A percentile compares a stretch with the other conserved stretches of the same genome.
These are phyloP conservation scores for Aspergillus sp. DNA, from an alignment of 2,329 filamentous ascomycete species.

Conservation along the genomic window DNA sequence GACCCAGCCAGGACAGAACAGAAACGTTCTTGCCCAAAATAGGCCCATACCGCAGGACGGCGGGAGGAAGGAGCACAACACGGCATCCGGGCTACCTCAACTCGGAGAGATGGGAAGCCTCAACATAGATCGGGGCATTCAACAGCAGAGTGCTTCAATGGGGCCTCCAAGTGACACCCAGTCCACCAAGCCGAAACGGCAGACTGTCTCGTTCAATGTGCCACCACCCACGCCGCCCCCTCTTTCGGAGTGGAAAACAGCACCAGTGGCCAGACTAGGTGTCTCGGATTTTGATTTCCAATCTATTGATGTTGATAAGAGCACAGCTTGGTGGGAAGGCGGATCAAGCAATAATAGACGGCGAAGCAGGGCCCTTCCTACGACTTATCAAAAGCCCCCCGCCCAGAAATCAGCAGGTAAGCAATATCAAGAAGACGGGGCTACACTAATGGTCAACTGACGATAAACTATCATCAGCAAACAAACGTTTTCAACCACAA, in stretches of 20 bases:
- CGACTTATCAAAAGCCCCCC: slow-evolving; percentile 30
- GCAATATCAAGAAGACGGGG: slow-evolving; percentile 3
- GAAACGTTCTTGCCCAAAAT: not conserved
- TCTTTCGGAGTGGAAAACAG: slow-evolving; percentile 66
- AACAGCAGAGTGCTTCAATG: not conserved
- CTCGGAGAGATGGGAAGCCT: not conserved
- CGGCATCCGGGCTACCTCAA: not conserved
- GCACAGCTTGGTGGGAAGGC: slow-evolving; percentile 75
- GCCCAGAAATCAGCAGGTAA: slow-evolving; percentile 33
- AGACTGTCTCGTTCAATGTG: slow-evolving; percentile 46
- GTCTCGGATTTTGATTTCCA: slow-evolving; percentile 61
- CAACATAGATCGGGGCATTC: not conserved
- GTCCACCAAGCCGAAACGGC: slow-evolving; percentile 31
- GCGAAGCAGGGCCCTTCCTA: slow-evolving; percentile 44
- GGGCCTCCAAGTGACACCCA: slow-evolving; percentile 17
- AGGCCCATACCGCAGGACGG: slow-evolving; percentile 2
- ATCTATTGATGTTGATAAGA: slow-evolving; percentile 46
- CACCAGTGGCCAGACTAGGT: slow-evolving; percentile 59
- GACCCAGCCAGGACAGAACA: not conserved
- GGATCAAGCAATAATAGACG: slow-evolving; percentile 46
- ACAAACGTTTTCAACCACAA: slow-evolving; percentile 74
- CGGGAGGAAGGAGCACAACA: not conserved
- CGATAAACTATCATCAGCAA: slow-evolving; percentile 31
- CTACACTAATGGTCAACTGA: not conserved
- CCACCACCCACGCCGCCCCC: slow-evolving; percentile 46